Evolutionary conservation across 805 yeast genomes (phyloP), one percentile per base, ranked within the genome.

Genomic region (Metschnikowia baotianmanensis): DNA sequence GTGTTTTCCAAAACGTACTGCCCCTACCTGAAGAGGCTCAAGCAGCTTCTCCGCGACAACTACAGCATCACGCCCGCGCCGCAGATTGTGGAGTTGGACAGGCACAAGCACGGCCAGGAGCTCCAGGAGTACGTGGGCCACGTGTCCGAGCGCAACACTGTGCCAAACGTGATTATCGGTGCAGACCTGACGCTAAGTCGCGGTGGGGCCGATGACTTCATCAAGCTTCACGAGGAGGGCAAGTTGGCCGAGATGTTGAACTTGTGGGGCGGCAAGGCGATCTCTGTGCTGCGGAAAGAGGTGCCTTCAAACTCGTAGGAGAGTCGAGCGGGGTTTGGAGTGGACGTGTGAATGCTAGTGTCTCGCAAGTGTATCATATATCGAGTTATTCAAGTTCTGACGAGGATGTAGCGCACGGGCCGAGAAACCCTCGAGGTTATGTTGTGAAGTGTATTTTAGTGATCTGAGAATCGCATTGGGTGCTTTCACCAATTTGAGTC

Each of bases 131-230:
- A 83, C 61, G 72, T 93, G 38, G 83, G 73, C 13, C 68, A 31
- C 21, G 38, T 44, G 9, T 40, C 53, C 7, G 40, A 42, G 18
- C 42, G 55, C 11, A 18, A 15, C 19, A 51, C 55, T 9, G 55
- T 51, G 31, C 55, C 55, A 13, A 51, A 51, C 20, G 51, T 51
- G 16, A 29, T 51, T 21, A 39, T 51, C 19, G 55, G 55, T 18
- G 35, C 43, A 10, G 33, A 43, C 15, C 24, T 40, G 19, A 52
- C 48, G 28, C 57, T 57, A 37, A 82, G 91, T 34, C 74, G 85
- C 50, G 99, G 99, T 28, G 99, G 99, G 3, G 78, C 79, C 29
- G 96, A 88, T 60, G 97, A 90, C 41, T 78, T 93, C 59, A 69
- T 62, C 19, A 71, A 65, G 24, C 65, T 87, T 42, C 89, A 86